Conservation (phyloP, 805 yeast genomes). For the Saturnispora quitensis region DNA sequence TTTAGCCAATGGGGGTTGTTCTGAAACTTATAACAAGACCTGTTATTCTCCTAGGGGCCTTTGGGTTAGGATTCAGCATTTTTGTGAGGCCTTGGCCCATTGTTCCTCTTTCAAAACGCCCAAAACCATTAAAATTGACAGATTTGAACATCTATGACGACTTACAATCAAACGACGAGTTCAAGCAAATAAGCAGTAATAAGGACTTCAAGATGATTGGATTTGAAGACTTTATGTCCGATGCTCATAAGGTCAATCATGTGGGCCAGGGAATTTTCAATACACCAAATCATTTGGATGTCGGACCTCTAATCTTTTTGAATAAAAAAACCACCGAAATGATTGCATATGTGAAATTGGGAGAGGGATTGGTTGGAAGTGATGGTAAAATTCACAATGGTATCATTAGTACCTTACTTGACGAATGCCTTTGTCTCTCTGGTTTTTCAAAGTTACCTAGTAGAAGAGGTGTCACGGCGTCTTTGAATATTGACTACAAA, state of each 20-base stretch:
- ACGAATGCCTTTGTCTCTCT: slow-evolving; percentile 76
- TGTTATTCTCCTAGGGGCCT: slow-evolving; percentile 13
- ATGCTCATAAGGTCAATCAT: slow-evolving; percentile 50
- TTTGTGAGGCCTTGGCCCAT: slow-evolving; percentile 27
- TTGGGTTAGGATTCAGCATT: slow-evolving; percentile 24
- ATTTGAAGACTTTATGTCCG: slow-evolving; percentile 43
- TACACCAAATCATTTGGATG: slow-evolving; percentile 58
- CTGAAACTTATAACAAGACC: slow-evolving; percentile 6
- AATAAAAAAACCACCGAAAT: slow-evolving; percentile 44
- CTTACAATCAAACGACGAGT: background rate
- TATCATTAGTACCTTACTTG: slow-evolving; percentile 65
- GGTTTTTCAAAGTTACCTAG: slow-evolving; percentile 80
- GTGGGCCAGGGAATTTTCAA: slow-evolving; percentile 65
- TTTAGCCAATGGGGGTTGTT: background rate
- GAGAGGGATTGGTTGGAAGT: slow-evolving; percentile 49
- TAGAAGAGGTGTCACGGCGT: slow-evolving; percentile 84
- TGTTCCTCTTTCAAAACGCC: slow-evolving; percentile 9
- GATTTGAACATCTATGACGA: background rate
- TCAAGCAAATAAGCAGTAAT: slow-evolving; percentile 10
- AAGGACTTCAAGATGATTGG: slow-evolving; percentile 20
- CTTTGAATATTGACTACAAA: slow-evolving; percentile 53
- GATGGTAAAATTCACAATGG: slow-evolving; percentile 79
- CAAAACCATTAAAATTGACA: slow-evolving; percentile 10
- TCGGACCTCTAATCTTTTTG: slow-evolving; percentile 65
- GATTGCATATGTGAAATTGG: slow-evolving; percentile 63